A percentile compares a stretch with the other conserved stretches of the same genome.
phyloP scores from a whole-genome alignment of 2,329 filamentous ascomycete species.

The Akanthomyces lecanii region DNA sequence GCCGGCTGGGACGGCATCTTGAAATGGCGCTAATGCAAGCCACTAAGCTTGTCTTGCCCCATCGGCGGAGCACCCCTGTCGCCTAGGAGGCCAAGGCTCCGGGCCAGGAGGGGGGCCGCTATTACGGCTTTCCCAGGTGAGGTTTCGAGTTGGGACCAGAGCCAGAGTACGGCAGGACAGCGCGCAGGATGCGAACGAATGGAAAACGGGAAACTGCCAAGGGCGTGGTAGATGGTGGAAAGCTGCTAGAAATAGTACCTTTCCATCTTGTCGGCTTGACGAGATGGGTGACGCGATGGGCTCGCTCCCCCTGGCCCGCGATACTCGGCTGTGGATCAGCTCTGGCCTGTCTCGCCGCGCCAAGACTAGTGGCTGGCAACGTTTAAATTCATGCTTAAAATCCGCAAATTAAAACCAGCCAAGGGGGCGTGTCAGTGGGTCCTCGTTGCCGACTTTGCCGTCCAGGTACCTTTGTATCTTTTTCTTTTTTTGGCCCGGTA shows the following conservation, averaged over 20 bases:
- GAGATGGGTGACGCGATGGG: no score
- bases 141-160: no score
- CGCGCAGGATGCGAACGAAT: no score
- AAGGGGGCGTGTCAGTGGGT: slow-evolving; percentile 1
- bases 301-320: not conserved
- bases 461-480: slow-evolving; percentile 13
- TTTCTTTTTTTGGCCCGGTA: not conserved
- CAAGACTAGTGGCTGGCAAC: slow-evolving; percentile 43
- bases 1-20: slow-evolving; percentile 38
- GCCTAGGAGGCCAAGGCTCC: not conserved
- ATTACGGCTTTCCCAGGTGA: no score
- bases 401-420: slow-evolving; percentile 20
- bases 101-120: no score
- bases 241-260: no score
- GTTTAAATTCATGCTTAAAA: slow-evolving; percentile 51
- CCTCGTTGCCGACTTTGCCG: slow-evolving; percentile 16
- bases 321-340: slow-evolving; percentile 12
- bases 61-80: slow-evolving; percentile 1
- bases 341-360: slow-evolving; percentile 26
- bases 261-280: not conserved
- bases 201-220: no score
- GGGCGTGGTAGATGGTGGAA: not conserved
- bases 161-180: no score
- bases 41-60: slow-evolving; percentile 18
- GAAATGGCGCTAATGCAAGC: slow-evolving; percentile 26